Base-by-base conservation (phyloP, 768 basidiomycete species). In the Lentinula detonsa region DNA sequence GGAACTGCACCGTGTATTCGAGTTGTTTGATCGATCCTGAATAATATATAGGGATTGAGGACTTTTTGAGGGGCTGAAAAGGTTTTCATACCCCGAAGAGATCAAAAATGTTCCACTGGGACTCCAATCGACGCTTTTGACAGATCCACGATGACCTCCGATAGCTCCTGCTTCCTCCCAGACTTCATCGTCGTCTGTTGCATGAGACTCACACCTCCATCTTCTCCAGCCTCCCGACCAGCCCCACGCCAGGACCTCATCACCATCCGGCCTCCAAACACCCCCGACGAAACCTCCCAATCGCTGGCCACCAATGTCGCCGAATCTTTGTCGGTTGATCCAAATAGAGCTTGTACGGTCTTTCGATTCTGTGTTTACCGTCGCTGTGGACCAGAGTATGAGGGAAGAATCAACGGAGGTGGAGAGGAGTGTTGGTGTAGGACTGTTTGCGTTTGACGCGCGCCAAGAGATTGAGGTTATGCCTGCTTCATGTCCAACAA, bases 181-280 rank as follows among this genome's bases (percentile, higher is more conserved):
- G 2, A 71, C 69, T 63, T 85, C 81, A 4, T 67, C 63, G 63
- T 65, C 66, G 7, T 62, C 37, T 18, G 16, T 40, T 40, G 61
- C 43, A 31, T 57, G 21, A 11, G 37, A 51, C 2, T 63, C 64
- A 62, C 82, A 82, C 10, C 75, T 73, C 96, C 97, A 99, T 35
- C 93, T 81, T 66, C 96, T 81, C 89, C 93, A 95, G 0, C 93
- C 90, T 35, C 97, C 97, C 53, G 86, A 86, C 97, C 97, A 99
- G 0, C 95, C 95, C 84, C 88, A 91, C 2, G 90, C 91, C 16
- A 96, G 67, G 0, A 85, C 88, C 45, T 91, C 86, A 23, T 71
- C 67, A 0, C 88, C 88, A 16, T 76, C 71, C 33, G 69, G 71
- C 1, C 81, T 84, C 95, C 95, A 99, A 5, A 93, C 65, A 0